These are phyloP conservation scores for Barnettozyma vustinii DNA, from an alignment of 805 yeast species.

Conservation along the genomic window DNA sequence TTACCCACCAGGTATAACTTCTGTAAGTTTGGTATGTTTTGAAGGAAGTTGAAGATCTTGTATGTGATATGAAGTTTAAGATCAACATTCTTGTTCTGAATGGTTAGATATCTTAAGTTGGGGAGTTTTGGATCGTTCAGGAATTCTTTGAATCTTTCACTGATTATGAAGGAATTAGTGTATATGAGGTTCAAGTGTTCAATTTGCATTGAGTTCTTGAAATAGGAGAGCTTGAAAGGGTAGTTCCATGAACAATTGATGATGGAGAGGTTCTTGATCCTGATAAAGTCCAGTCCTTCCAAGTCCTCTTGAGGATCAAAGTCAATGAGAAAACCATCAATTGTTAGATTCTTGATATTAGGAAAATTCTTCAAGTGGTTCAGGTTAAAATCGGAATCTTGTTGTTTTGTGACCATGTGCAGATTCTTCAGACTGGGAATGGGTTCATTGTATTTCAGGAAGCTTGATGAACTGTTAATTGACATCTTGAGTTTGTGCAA, in stretches of 20 bases:
- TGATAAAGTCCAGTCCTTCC: slow-evolving; percentile 15
- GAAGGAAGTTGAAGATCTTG: slow-evolving; percentile 27
- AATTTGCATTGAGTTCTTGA: slow-evolving; percentile 22
- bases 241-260: slow-evolving; percentile 52
- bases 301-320: slow-evolving; percentile 31
- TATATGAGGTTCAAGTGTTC: slow-evolving; percentile 24
- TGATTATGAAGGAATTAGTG: slow-evolving; percentile 29
- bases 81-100: slow-evolving; percentile 23
- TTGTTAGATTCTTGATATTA: slow-evolving; percentile 28
- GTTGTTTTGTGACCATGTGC: slow-evolving; percentile 20
- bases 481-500: slow-evolving; percentile 21
- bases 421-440: slow-evolving; percentile 14
- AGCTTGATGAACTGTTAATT: slow-evolving; percentile 29
- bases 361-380: slow-evolving; percentile 37
- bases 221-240: slow-evolving; percentile 40
- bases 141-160: slow-evolving; percentile 31
- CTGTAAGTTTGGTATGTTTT: slow-evolving; percentile 28
- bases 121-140: slow-evolving; percentile 26
- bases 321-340: slow-evolving; percentile 38
- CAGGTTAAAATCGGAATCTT: slow-evolving; percentile 33
- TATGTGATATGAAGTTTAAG: slow-evolving; percentile 29
- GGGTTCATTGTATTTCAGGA: slow-evolving; percentile 28
- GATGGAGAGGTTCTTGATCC: slow-evolving; percentile 28
- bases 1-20: slow-evolving; percentile 28
- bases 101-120: slow-evolving; percentile 22